Conservation (phyloP, 2,329 filamentous ascomycete genomes). For the Alternaria ethzedia region DNA sequence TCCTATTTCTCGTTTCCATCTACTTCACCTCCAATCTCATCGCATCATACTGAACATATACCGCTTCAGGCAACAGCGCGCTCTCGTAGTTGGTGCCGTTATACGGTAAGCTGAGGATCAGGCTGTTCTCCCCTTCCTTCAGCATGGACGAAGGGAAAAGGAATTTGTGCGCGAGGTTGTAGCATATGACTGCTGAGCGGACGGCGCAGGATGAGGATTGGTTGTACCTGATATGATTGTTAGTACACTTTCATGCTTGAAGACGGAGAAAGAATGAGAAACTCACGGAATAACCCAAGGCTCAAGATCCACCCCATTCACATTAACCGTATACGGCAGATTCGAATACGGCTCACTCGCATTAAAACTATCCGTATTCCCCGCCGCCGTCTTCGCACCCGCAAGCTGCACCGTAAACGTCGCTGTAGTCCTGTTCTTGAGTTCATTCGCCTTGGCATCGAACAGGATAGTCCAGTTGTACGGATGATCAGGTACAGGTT, state of each 20-base stretch:
- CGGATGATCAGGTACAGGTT: slow-evolving; percentile 48
- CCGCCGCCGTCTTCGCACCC: slow-evolving; percentile 66
- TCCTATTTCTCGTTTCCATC: background rate
- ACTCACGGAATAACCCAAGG: slow-evolving; percentile 64
- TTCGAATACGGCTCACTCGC: slow-evolving; percentile 61
- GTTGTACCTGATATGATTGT: slow-evolving; percentile 52
- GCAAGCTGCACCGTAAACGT: slow-evolving; percentile 69
- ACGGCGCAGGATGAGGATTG: slow-evolving; percentile 67
- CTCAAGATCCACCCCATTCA: slow-evolving; percentile 55
- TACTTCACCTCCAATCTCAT: slow-evolving; percentile 63
- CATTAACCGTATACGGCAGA: slow-evolving; percentile 58
- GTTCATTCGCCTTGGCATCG: slow-evolving; percentile 34
- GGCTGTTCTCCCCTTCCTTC: slow-evolving; percentile 60
- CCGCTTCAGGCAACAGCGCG: slow-evolving; percentile 55
- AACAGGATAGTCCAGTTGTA: slow-evolving; percentile 36
- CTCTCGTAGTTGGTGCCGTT: slow-evolving; percentile 62
- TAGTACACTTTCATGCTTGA: slow-evolving; percentile 22
- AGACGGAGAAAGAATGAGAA: too few species aligned
- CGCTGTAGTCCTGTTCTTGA: slow-evolving; percentile 53
- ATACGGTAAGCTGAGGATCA: slow-evolving; percentile 65
- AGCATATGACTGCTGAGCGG: slow-evolving; percentile 66
- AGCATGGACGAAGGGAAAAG: slow-evolving; percentile 59
- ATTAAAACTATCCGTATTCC: slow-evolving; percentile 67
- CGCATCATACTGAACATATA: slow-evolving; percentile 72
- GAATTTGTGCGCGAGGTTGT: slow-evolving; percentile 67